A percentile compares a stretch with the other conserved stretches of the same genome.
Conservation (phyloP, 176 grass and related monocot genomes). For the Poa annua region DNA sequence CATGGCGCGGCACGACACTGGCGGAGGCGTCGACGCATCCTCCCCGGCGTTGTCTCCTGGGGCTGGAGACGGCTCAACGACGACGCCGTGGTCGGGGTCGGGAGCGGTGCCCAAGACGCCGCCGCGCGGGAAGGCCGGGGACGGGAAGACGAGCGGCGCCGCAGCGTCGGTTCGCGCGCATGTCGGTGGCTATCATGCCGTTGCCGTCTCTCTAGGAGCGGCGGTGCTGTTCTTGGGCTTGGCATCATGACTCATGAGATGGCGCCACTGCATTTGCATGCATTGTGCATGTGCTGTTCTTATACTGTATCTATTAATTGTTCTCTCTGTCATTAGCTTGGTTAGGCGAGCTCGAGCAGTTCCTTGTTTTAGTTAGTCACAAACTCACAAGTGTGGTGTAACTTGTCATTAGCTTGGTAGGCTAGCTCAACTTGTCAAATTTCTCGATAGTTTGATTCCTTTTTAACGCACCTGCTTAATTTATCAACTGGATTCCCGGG, state of each 20-base stretch:
- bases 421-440: no score
- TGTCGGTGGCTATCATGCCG: not conserved
- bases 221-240: not conserved
- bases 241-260: constrained; percentile 2
- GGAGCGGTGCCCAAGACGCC: no score
- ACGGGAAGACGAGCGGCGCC: not conserved
- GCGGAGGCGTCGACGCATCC: not conserved
- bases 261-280: not conserved
- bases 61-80: not conserved
- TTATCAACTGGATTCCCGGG: no score
- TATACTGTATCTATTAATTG: no score
- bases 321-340: no score
- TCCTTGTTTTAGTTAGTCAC: no score
- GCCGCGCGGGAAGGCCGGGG: not conserved
- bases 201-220: not conserved
- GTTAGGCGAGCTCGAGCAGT: no score
- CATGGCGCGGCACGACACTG: not conserved
- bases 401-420: no score
- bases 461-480: no score
- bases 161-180: not conserved
- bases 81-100: no score
- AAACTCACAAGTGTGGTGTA: no score
- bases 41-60: not conserved
- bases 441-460: no score
- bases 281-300: not conserved